phyloP scores from a whole-genome alignment of 805 yeast species.

The Pichia phayaonensis region DNA sequence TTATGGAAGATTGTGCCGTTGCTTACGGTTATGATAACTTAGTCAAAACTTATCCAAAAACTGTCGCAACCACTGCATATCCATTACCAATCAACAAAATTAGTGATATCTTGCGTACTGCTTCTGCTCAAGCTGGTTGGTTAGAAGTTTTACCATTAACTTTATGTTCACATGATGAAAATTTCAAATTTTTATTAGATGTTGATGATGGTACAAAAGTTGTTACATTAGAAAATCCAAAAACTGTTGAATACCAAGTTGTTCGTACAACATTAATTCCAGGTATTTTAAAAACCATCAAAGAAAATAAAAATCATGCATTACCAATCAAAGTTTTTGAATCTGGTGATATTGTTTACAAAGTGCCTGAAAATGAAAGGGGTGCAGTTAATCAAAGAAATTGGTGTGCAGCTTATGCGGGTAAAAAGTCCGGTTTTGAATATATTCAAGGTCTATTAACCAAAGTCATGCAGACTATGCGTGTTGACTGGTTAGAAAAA shows the following conservation, averaged over 20 bases:
- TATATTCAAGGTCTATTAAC: slow-evolving; percentile 90
- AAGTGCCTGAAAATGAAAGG: slow-evolving; percentile 69
- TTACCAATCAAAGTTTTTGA: slow-evolving; percentile 94
- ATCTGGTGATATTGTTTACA: slow-evolving; percentile 88
- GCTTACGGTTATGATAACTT: slow-evolving; percentile 92
- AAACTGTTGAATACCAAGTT: slow-evolving; percentile 94
- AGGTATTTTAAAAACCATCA: slow-evolving; percentile 89
- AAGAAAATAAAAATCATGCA: slow-evolving; percentile 93
- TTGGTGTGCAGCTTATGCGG: slow-evolving; percentile 92
- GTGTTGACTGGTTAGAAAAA: slow-evolving; percentile 73
- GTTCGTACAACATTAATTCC: slow-evolving; percentile 93
- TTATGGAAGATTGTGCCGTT: slow-evolving; percentile 97
- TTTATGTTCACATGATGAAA: slow-evolving; percentile 93
- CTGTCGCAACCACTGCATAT: slow-evolving; percentile 72
- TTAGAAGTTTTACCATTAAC: slow-evolving; percentile 93
- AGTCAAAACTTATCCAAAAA: slow-evolving; percentile 67
- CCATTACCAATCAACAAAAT: slow-evolving; percentile 89
- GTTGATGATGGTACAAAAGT: slow-evolving; percentile 74
- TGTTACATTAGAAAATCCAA: slow-evolving; percentile 91
- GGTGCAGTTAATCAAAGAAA: slow-evolving; percentile 87
- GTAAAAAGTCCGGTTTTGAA: slow-evolving; percentile 94
- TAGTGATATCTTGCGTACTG: slow-evolving; percentile 81
- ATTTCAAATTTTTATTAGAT: slow-evolving; percentile 76
- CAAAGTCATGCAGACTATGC: slow-evolving; percentile 91
- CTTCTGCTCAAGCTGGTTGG: slow-evolving; percentile 94